Evolutionary conservation across 192 early-diverging fungal species (phyloP), one percentile per base, ranked within the genome.

Genomic region (Umbelopsis sp.): DNA sequence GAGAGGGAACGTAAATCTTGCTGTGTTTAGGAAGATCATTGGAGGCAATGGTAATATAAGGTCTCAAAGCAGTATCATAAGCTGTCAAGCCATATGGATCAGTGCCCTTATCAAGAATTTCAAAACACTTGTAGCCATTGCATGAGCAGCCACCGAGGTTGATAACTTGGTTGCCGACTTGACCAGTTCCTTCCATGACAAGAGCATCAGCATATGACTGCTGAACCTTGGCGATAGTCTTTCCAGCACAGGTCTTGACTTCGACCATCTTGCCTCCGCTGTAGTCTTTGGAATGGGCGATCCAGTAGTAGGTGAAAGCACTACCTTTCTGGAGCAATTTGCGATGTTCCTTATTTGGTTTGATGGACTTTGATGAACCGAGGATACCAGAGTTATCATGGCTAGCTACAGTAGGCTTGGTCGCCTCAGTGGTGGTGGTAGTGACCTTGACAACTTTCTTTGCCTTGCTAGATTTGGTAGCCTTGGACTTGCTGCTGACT

Each of bases 231-330:
- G 69, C 78, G 31, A 79, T 71, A 41, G 29, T 26, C 14, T 79
- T 69, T 32, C 73, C 73, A 47, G 70, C 45, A 21, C 78, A 79
- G 20, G 78, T 79, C 41, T 72, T 75, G 66, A 79, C 43, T n/a
- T 45, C 44, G 24, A 75, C 71, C 31, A 43, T 65, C 31, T 62
- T 65, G 9, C 73, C 70, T 1, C 52, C 65, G 1, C 38, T 50
- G 51, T 79, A 79, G 17, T 71, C 70, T 49, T 66, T 51, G 24
- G 69, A 74, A 38, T 62, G 45, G 56, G 78, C 78, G 69, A 79
- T 79, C 78, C 78, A 79, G 66, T 79, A 79, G 56, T 79, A 79
- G 22, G 78, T 79, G 29, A 79, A 71, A 9, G 66, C 78, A 22
- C 66, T 59, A 2, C 22, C 20, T n/a, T 54, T 72, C 66, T 79